Conservation (phyloP, 2,329 filamentous ascomycete genomes). For the Chalaropsis thielavioides region DNA sequence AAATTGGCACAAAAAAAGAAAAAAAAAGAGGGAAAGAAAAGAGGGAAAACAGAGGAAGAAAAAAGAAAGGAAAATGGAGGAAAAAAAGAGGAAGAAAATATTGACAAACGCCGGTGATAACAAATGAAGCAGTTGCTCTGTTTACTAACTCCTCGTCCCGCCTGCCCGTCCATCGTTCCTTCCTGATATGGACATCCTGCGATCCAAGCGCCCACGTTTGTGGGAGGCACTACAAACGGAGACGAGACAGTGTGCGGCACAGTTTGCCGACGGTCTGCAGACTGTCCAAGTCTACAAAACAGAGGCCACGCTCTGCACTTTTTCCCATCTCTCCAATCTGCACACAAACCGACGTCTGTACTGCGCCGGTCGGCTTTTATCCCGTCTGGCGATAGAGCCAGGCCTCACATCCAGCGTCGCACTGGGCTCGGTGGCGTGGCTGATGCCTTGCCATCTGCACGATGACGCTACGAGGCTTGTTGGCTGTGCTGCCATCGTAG, state of each 20-base stretch:
- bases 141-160: neutral
- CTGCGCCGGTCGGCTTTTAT: no score
- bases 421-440: no score
- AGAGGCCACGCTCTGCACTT: neutral
- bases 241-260: neutral
- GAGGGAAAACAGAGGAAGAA: neutral
- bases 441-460: no score
- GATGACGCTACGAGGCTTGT: neutral
- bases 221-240: neutral
- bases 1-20: neutral
- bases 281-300: neutral
- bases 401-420: no score
- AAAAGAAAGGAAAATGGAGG: slow-evolving; percentile 1
- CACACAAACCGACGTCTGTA: no score
- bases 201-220: neutral
- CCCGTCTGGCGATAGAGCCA: no score
- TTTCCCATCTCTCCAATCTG: no score
- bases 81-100: neutral
- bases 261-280: neutral
- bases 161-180: neutral
- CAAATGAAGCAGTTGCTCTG: slow-evolving; percentile 1
- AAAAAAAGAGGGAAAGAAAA: neutral
- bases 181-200: neutral
- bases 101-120: neutral
- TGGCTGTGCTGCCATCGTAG: neutral